These are phyloP conservation scores for Gynostemma pentaphyllum DNA, from an alignment of 306 rosid species.

Conservation along the genomic window DNA sequence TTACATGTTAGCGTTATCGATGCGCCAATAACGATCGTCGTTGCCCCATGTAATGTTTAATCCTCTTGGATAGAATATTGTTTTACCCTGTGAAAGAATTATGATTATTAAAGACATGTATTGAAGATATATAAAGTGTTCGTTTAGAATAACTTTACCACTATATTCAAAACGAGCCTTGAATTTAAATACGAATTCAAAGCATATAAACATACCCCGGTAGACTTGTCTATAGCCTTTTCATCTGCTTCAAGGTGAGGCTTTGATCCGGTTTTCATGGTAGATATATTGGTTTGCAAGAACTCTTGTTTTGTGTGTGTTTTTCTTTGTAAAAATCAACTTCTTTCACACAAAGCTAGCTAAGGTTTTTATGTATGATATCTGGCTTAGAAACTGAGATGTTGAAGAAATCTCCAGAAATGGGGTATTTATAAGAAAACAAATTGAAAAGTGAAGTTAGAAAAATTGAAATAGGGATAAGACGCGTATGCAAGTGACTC, in stretches of 20 bases:
- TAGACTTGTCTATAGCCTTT: background rate
- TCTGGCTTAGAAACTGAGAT: too few relatives aligned
- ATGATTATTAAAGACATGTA: too few relatives aligned
- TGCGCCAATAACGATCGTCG: constrained; percentile 5
- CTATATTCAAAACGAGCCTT: too few relatives aligned
- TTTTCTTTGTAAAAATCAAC: background rate
- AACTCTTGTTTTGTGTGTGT: background rate
- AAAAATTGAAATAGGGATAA: too few relatives aligned
- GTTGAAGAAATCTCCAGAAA: too few relatives aligned
- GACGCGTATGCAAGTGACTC: too few relatives aligned
- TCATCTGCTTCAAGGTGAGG: background rate
- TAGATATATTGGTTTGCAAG: background rate
- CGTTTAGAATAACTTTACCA: too few relatives aligned
- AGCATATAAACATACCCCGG: background rate
- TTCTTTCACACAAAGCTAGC: background rate
- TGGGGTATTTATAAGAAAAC: background rate
- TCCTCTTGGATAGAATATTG: background rate
- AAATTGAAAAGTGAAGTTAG: too few relatives aligned
- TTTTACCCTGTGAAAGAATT: background rate
- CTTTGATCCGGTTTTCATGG: background rate
- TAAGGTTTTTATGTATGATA: too few relatives aligned
- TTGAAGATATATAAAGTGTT: too few relatives aligned
- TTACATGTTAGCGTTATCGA: background rate
- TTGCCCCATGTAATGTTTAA: constrained; percentile 5
- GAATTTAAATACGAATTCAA: too few relatives aligned